A percentile compares a stretch with the other conserved stretches of the same genome.
Conservation (phyloP, 202 grass and related monocot species). For the Schoenoplectus triqueter region DNA sequence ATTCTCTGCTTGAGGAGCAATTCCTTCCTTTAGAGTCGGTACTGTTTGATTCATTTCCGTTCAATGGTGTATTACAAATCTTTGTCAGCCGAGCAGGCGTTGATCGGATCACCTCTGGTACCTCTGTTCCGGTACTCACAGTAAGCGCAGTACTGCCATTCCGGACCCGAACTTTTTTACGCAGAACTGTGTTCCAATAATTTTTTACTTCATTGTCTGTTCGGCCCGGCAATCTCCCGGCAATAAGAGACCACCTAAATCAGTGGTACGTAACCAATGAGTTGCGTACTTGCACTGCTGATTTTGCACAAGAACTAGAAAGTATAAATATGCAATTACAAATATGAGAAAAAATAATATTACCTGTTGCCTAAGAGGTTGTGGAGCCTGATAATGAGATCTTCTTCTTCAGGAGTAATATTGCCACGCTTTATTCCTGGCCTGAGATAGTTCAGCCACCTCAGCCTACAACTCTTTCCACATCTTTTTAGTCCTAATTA, state of each 20-base stretch:
- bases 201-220: slow-evolving; percentile 97
- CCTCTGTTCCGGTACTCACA: neutral
- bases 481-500: slow-evolving; percentile 9
- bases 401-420: slow-evolving; percentile 18
- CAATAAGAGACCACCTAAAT: slow-evolving; percentile 69
- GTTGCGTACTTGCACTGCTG: neutral
- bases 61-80: neutral
- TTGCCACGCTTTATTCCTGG: slow-evolving; percentile 31
- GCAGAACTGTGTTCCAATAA: slow-evolving; percentile 80
- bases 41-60: neutral
- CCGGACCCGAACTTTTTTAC: slow-evolving; percentile 41
- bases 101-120: slow-evolving; percentile 6
- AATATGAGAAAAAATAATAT: no score
- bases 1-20: neutral
- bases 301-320: neutral
- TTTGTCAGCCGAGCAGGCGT: neutral
- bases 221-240: slow-evolving; percentile 70
- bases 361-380: neutral
- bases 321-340: no score
- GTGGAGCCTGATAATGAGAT: slow-evolving; percentile 36
- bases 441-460: slow-evolving; percentile 11
- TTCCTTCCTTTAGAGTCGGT: neutral
- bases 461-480: slow-evolving; percentile 17
- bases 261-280: neutral
- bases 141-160: neutral